phyloP scores from a whole-genome alignment of 176 grass and related monocot species.

The Saccharum officinarum region DNA sequence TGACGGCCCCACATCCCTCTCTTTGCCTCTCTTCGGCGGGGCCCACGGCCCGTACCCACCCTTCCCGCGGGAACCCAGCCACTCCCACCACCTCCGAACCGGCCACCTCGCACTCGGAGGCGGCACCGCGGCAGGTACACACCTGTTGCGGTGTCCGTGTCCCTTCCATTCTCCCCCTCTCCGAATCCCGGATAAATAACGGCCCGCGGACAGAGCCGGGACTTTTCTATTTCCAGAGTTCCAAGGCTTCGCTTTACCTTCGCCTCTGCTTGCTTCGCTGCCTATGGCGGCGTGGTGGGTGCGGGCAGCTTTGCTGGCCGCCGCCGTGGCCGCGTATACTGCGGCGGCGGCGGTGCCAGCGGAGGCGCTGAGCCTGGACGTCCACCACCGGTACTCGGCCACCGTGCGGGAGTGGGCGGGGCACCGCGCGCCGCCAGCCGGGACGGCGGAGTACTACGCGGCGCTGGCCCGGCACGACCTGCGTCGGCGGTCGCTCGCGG shows the following conservation, averaged over 20 bases:
- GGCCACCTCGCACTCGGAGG: slow-evolving; percentile 13
- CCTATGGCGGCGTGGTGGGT: slow-evolving; percentile 13
- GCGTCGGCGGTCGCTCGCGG: slow-evolving; percentile 53
- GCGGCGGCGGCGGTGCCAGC: slow-evolving; percentile 26
- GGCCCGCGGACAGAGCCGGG: background rate
- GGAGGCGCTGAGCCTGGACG: slow-evolving; percentile 58
- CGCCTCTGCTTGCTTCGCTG: background rate
- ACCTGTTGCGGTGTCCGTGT: background rate
- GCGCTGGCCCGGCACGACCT: slow-evolving; percentile 71
- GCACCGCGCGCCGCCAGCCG: slow-evolving; percentile 41
- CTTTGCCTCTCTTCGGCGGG: background rate
- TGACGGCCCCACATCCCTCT: background rate
- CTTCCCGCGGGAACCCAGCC: slow-evolving; percentile 16
- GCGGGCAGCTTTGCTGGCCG: slow-evolving; percentile 33
- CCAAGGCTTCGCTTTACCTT: background rate
- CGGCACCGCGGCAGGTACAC: background rate
- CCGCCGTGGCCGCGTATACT: background rate
- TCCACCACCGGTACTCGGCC: slow-evolving; percentile 88
- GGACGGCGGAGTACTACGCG: slow-evolving; percentile 69
- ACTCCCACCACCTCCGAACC: background rate
- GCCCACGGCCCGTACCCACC: slow-evolving; percentile 24
- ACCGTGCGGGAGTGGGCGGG: slow-evolving; percentile 63
- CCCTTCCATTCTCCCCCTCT: too few species aligned
- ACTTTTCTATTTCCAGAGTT: background rate
- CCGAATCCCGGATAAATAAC: slow-evolving; percentile 33